Evolutionary conservation across 805 yeast genomes (phyloP).

Genomic region (Starmerella powellii): DNA sequence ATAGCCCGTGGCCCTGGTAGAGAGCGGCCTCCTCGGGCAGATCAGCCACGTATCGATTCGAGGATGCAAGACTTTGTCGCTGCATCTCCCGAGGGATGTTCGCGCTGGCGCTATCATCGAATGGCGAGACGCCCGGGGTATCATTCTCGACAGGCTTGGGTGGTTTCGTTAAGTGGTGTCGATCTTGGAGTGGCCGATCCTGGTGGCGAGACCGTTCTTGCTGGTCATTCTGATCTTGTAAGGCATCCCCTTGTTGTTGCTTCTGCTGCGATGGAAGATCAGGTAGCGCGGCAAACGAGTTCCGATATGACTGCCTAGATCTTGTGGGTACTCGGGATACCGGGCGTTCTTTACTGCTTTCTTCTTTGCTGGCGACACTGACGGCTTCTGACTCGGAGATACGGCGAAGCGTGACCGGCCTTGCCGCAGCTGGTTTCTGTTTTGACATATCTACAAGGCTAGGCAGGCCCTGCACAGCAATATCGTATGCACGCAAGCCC

Average conservation of each 20-base stretch:
- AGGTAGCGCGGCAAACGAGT: background rate
- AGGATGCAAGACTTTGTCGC: conserved; percentile 16
- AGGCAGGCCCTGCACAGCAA: conserved; percentile 69
- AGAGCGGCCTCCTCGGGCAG: conserved; percentile 22
- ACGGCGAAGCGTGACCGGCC: background rate
- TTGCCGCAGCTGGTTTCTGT: background rate
- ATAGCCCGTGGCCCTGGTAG: conserved; percentile 7
- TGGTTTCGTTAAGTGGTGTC: background rate
- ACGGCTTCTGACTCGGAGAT: background rate
- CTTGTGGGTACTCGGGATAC: too few relatives aligned
- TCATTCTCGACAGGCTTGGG: background rate
- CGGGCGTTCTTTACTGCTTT: too few relatives aligned
- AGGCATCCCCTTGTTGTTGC: too few relatives aligned
- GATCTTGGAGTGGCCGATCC: too few relatives aligned
- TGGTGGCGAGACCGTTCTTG: too few relatives aligned
- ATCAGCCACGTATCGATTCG: conserved; percentile 18
- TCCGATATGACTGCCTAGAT: background rate
- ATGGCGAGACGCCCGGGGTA: background rate
- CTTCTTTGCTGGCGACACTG: background rate
- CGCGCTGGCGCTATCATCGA: conserved; percentile 2
- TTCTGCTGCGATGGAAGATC: background rate
- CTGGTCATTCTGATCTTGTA: too few relatives aligned
- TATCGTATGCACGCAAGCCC: conserved; percentile 13
- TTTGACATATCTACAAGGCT: conserved; percentile 43
- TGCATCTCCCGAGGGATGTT: too few relatives aligned